A percentile compares a stretch with the other conserved stretches of the same genome.
phyloP scores from a whole-genome alignment of 2,329 filamentous ascomycete species.

The Neobulgaria alba region DNA sequence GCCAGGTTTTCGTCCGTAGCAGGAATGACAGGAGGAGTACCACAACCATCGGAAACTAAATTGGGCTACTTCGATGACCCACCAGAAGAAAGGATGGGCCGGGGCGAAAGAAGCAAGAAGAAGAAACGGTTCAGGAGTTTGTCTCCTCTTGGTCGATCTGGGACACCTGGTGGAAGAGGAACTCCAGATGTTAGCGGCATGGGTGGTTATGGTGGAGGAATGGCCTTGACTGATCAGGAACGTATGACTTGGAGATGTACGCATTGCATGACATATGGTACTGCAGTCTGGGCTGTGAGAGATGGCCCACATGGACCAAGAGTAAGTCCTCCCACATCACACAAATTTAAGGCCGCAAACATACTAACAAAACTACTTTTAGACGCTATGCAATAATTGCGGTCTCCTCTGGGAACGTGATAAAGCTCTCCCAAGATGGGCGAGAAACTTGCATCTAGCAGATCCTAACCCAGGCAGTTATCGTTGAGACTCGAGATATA shows the following conservation, averaged over 20 bases:
- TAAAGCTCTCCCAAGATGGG: slow-evolving; percentile 71
- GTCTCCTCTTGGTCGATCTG: slow-evolving; percentile 64
- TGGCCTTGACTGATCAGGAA: slow-evolving; percentile 66
- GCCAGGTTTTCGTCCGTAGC: slow-evolving; percentile 83
- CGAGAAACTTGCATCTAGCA: slow-evolving; percentile 54
- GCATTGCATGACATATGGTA: slow-evolving; percentile 83
- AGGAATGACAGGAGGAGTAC: slow-evolving; percentile 69
- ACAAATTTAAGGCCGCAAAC: neutral
- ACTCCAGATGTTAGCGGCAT: slow-evolving; percentile 78
- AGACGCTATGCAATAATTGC: slow-evolving; percentile 87
- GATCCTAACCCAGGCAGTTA: slow-evolving; percentile 26
- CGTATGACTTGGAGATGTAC: slow-evolving; percentile 76
- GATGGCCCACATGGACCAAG: slow-evolving; percentile 80
- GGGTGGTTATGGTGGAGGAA: slow-evolving; percentile 47
- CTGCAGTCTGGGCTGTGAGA: slow-evolving; percentile 87
- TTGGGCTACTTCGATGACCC: slow-evolving; percentile 42
- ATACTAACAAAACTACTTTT: neutral
- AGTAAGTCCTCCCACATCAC: slow-evolving; percentile 43
- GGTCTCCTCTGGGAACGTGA: slow-evolving; percentile 83
- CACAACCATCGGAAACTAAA: slow-evolving; percentile 41
- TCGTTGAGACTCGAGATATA: too few relatives aligned
- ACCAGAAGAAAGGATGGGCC: slow-evolving; percentile 72
- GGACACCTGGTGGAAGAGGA: slow-evolving; percentile 61
- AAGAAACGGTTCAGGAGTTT: slow-evolving; percentile 86
- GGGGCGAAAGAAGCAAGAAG: slow-evolving; percentile 90